Conservation (phyloP, 176 grass and related monocot genomes). For the Cocos nucifera region DNA sequence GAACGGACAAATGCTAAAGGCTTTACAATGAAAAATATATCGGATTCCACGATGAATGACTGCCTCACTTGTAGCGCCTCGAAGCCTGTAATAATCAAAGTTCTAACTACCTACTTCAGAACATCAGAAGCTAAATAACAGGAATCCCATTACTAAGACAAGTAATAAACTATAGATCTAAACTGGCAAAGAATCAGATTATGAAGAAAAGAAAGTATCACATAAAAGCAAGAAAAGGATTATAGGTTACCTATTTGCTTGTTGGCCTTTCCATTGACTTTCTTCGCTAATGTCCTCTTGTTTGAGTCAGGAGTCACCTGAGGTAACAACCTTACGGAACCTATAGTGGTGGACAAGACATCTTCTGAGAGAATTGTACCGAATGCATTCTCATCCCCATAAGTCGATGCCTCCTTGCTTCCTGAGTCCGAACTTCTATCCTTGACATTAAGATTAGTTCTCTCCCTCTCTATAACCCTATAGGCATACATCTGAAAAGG, state of each 20-base stretch:
- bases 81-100: no score
- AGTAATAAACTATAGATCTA: not conserved
- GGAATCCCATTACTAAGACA: no score
- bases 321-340: slow-evolving; percentile 22
- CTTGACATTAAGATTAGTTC: slow-evolving; percentile 16
- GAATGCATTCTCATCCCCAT: slow-evolving; percentile 58
- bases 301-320: slow-evolving; percentile 20
- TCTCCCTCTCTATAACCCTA: slow-evolving; percentile 67
- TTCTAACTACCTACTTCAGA: no score
- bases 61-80: no score
- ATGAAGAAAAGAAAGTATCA: not conserved
- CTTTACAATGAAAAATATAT: no score
- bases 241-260: slow-evolving; percentile 30
- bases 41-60: no score
- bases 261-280: slow-evolving; percentile 29
- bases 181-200: not conserved
- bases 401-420: slow-evolving; percentile 45
- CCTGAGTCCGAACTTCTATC: slow-evolving; percentile 52
- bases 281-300: slow-evolving; percentile 30
- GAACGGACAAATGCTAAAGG: no score
- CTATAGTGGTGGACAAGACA: slow-evolving; percentile 12
- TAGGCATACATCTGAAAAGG: slow-evolving; percentile 94
- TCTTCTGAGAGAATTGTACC: slow-evolving; percentile 27
- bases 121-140: no score
- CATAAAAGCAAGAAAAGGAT: not conserved